phyloP scores from a whole-genome alignment of 169 alveolate genomes.

The Plasmodium fragile region DNA sequence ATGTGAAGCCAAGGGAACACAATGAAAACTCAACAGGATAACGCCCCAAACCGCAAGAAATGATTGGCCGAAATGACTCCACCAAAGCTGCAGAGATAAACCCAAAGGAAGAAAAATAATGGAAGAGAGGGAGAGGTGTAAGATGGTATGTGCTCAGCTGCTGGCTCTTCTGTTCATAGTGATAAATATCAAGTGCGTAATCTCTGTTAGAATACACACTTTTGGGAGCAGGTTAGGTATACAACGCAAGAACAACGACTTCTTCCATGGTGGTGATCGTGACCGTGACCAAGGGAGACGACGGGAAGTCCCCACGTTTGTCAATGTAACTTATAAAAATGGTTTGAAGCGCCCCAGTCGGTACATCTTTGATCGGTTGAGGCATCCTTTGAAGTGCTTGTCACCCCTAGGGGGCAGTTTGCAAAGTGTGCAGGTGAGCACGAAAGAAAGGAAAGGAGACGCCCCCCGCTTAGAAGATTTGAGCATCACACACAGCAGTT shows the following conservation, averaged over 20 bases:
- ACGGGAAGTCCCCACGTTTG: constrained; percentile 11
- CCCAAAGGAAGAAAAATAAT: neutral
- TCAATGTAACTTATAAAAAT: constrained; percentile 8
- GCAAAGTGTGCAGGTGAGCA: neutral
- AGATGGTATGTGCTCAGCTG: constrained; percentile 37
- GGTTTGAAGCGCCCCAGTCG: neutral
- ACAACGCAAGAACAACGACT: constrained; percentile 11
- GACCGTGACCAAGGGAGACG: neutral
- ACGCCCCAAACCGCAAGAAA: neutral
- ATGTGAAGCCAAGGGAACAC: neutral
- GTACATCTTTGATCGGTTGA: neutral
- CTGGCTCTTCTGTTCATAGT: constrained; percentile 17
- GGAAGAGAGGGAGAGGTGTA: constrained; percentile 17
- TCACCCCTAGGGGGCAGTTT: neutral
- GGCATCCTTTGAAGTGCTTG: neutral
- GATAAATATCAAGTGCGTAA: constrained; percentile 17
- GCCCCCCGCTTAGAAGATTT: neutral
- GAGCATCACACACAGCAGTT: neutral
- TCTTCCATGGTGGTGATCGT: neutral
- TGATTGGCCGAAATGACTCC: neutral
- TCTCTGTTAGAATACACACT: constrained; percentile 16
- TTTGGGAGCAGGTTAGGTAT: neutral
- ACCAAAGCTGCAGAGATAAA: neutral
- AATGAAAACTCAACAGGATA: neutral
- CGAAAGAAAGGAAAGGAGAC: neutral